A percentile compares a stretch with the other conserved stretches of the same genome.
Conservation (phyloP, 163 green algal species). For the Chlamydomonas reinhardtii region DNA sequence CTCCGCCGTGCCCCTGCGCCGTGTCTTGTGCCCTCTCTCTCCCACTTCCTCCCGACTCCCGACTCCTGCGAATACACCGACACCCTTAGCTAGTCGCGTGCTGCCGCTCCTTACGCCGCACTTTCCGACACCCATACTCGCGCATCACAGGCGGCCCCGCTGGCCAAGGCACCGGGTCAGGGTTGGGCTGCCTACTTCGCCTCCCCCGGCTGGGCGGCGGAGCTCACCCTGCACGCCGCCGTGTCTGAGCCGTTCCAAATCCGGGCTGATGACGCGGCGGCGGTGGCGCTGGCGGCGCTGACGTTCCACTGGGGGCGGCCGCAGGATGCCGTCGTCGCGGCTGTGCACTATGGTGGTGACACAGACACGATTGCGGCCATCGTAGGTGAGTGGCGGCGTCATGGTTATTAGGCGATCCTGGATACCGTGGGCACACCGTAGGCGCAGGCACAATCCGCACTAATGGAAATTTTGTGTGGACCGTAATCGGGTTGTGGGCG, state of each 20-base stretch:
- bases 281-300: conserved; percentile 40
- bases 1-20: too few relatives aligned
- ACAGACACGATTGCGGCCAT: conserved; percentile 67
- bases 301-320: conserved; percentile 55
- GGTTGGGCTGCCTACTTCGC: conserved; percentile 10
- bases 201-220: conserved; percentile 7
- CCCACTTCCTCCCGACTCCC: too few relatives aligned
- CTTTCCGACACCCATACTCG: too few relatives aligned
- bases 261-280: conserved; percentile 48
- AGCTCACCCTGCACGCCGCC: conserved; percentile 5
- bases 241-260: conserved; percentile 54
- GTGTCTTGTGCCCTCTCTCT: too few relatives aligned
- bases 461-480: too few relatives aligned
- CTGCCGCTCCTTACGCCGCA: too few relatives aligned
- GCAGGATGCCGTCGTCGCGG: conserved; percentile 56
- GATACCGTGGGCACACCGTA: too few relatives aligned
- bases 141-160: neutral
- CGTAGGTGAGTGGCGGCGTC: conserved; percentile 20
- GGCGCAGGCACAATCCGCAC: too few relatives aligned
- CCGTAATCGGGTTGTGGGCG: too few relatives aligned
- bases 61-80: too few relatives aligned
- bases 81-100: too few relatives aligned
- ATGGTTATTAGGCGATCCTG: too few relatives aligned
- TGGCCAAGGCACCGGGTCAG: neutral
- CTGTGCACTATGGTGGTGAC: conserved; percentile 65